phyloP scores from a whole-genome alignment of 202 grass and related monocot species.

The Dendrocalamus latiflorus region DNA sequence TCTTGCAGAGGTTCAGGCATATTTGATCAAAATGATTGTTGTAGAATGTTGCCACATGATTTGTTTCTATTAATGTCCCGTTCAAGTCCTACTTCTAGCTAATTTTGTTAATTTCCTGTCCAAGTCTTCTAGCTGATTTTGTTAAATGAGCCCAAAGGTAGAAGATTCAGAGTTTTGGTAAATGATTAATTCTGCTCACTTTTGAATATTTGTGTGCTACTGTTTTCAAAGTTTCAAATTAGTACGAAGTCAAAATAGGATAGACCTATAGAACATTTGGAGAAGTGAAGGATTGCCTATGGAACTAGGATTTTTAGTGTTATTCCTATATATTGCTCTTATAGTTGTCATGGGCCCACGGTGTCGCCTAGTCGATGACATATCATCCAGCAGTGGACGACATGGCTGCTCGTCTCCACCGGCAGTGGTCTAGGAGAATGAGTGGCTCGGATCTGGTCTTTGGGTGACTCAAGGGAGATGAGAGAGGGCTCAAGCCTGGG shows the following conservation, averaged over 20 bases:
- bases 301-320: background rate
- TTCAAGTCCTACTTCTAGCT: background rate
- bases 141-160: background rate
- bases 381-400: background rate
- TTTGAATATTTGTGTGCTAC: background rate
- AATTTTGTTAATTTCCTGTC: background rate
- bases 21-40: background rate
- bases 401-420: background rate
- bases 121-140: background rate
- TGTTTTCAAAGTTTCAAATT: background rate
- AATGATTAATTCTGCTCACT: background rate
- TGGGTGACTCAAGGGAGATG: background rate
- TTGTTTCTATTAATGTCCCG: background rate
- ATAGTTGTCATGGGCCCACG: too few species aligned
- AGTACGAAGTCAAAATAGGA: conserved; percentile 4
- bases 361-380: background rate
- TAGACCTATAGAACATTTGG: background rate
- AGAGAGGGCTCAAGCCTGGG: background rate
- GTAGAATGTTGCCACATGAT: background rate
- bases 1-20: background rate
- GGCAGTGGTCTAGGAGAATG: background rate
- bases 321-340: background rate
- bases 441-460: background rate
- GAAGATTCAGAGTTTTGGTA: background rate
- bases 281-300: background rate